Evolutionary conservation across 345 rosid genomes (phyloP).

Genomic region (Lumnitzera racemosa): DNA sequence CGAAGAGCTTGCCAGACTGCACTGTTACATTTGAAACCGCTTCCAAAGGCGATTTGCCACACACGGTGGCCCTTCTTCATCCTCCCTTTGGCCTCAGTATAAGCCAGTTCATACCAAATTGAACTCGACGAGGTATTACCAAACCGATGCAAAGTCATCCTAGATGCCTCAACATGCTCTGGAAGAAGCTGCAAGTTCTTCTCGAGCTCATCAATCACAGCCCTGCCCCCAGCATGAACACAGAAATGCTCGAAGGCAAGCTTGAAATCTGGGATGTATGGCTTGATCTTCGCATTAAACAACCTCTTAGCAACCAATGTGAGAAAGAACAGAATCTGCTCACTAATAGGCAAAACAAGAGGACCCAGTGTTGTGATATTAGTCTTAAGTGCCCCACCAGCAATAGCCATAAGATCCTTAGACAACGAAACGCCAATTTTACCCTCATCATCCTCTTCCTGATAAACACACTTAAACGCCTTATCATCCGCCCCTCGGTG

Average conservation of each 20-base stretch:
- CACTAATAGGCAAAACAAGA: slow-evolving; percentile 81
- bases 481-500: slow-evolving; percentile 84
- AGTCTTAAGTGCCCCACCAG: slow-evolving; percentile 81
- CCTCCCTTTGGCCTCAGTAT: slow-evolving; percentile 74
- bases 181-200: slow-evolving; percentile 80
- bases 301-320: slow-evolving; percentile 60
- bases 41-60: slow-evolving; percentile 93
- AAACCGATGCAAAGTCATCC: slow-evolving; percentile 84
- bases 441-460: slow-evolving; percentile 75
- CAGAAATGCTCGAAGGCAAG: slow-evolving; percentile 92
- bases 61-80: slow-evolving; percentile 71
- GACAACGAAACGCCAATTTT: slow-evolving; percentile 84
- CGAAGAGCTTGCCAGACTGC: slow-evolving; percentile 69
- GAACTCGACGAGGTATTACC: slow-evolving; percentile 94
- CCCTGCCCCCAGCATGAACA: slow-evolving; percentile 86
- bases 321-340: slow-evolving; percentile 72
- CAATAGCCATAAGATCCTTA: slow-evolving; percentile 85
- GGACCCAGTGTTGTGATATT: slow-evolving; percentile 89
- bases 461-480: slow-evolving; percentile 78
- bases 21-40: slow-evolving; percentile 92
- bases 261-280: slow-evolving; percentile 90
- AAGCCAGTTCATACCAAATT: slow-evolving; percentile 87
- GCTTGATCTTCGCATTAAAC: slow-evolving; percentile 57
- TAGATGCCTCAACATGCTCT: slow-evolving; percentile 64
- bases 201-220: slow-evolving; percentile 92